These are phyloP conservation scores for Rhodamnia argentea DNA, from an alignment of 345 rosid species.

Conservation along the genomic window DNA sequence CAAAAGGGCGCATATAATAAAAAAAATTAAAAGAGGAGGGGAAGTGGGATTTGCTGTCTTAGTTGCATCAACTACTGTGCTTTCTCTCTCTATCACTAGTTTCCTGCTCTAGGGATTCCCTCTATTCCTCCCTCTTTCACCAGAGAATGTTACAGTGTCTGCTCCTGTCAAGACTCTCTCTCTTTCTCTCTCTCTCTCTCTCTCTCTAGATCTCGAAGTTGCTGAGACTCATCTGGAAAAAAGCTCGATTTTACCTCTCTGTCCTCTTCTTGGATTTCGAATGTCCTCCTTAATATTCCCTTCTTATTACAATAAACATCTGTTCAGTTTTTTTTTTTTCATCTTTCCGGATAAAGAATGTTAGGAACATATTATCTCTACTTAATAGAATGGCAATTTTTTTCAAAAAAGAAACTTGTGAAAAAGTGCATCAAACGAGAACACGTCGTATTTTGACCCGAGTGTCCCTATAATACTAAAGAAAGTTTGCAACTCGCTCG, in stretches of 20 bases:
- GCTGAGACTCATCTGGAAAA: conserved; percentile 56
- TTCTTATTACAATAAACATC: background rate
- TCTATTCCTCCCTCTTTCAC: background rate
- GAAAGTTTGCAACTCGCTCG: background rate
- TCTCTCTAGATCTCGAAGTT: conserved; percentile 32
- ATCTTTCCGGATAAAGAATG: background rate
- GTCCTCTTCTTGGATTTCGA: conserved; percentile 39
- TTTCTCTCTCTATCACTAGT: conserved; percentile 8
- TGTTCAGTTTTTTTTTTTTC: background rate
- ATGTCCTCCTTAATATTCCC: conserved; percentile 11
- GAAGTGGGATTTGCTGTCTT: background rate
- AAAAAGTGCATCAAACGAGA: background rate
- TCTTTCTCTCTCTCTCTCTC: conserved; percentile 5
- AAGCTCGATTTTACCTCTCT: conserved; percentile 22
- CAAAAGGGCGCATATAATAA: background rate
- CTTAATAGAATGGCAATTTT: background rate
- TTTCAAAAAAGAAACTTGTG: background rate
- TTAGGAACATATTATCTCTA: background rate
- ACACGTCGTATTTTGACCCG: background rate
- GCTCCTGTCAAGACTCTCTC: background rate
- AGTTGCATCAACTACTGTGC: background rate
- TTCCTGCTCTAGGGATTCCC: conserved; percentile 46
- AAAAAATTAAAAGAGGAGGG: background rate
- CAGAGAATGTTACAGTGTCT: conserved; percentile 51
- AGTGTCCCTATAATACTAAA: background rate